Base-by-base conservation (phyloP, 192 early-diverging fungal species). In the Backusella tuberculispora region DNA sequence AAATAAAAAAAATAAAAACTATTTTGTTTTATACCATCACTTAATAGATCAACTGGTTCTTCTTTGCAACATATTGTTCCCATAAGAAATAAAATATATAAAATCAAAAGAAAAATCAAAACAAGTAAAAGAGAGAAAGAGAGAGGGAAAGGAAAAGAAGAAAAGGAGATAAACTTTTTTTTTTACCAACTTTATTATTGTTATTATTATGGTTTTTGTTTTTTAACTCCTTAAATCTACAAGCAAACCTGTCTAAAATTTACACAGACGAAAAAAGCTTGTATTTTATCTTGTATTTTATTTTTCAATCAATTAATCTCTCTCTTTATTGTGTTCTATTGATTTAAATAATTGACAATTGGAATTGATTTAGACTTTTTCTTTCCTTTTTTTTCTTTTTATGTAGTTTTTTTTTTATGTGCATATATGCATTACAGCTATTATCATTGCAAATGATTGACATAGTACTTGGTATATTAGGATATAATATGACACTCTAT, bases 1-100 rank as follows among this genome's bases (percentile, higher is more conserved):
- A 17, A 10, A n/a, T n/a, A n/a, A n/a, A n/a, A n/a, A n/a, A n/a
- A n/a, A n/a, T n/a, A n/a, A 50, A 56, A 34, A 40, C 8, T 43
- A 42, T 12, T 63, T 19, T 24, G 15, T 10, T 6, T 6, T 19
- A 13, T 84, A 94, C 93, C 91, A 83, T 94, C 93, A 47, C 86
- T 80, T 65, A 85, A 80, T 77, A 92, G 92, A 77, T 92, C 90
- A 63, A 94, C 90, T 70, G 80, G 84, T 53, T 92, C 90, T 77
- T 89, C 81, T 80, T 85, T 87, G 78, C 85, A 87, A 63, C 85
- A 87, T 17, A 76, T 65, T 21, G 78, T 72, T 46, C 85, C 85
- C 85, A 87, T 86, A 12, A n/a, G 50, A 56, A 21, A 24, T 9
- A 56, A 56, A 10, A 12, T 21, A 56, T 24, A 2, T 0, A 43